Base-by-base conservation (phyloP, 108 stramenopile species). In the Pseudonitzschia pungens region DNA sequence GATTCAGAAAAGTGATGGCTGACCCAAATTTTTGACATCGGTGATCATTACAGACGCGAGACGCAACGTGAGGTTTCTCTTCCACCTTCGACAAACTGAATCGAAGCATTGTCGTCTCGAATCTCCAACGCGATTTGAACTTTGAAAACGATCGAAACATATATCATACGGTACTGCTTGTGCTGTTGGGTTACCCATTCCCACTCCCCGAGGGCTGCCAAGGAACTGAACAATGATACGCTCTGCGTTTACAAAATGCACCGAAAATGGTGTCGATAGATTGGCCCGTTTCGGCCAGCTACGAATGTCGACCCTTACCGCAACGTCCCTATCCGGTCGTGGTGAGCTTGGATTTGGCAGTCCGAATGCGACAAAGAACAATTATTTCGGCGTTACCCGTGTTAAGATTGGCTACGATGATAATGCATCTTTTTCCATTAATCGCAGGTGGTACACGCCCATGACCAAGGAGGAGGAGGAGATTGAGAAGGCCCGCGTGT, bases 401-500 rank as follows among this genome's bases (percentile, higher is more conserved):
- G 9, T 55, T 8, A 20, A 26, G 3, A 7, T 3, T n/a, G 20
- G 18, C 98, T 51, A 16, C n/a, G 50, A 10, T 10, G n/a, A 51
- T 9, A 92, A 85, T 42, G 95, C 96, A 20, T 81, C 9, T 48
- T 48, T 48, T 48, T 48, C 45, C 5, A 62, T 40, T 8, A 33
- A 62, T 40, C 32, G 32, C 20, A 78, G 84, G 14, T 92, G 75
- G 55, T 93, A 87, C 83, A 88, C 89, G 12, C 87, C 87, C 41
- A 82, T 95, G 69, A 91, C 90, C 28, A 77, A 73, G 28, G 92
- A 90, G 16, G 94, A 95, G 72, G 84, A 95, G 75, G 81, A 89
- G 60, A 70, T 55, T 4, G 94, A 93, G 75, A 91, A 90, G 68
- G 68, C 75, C 22, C 84, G 94, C 14, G 89, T 92, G 6, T 76